Percentiles rank a stretch among this genome's conserved stretches.
phyloP scores from a whole-genome alignment of 2,329 filamentous ascomycete genomes.

The Fusarium cicatricum region DNA sequence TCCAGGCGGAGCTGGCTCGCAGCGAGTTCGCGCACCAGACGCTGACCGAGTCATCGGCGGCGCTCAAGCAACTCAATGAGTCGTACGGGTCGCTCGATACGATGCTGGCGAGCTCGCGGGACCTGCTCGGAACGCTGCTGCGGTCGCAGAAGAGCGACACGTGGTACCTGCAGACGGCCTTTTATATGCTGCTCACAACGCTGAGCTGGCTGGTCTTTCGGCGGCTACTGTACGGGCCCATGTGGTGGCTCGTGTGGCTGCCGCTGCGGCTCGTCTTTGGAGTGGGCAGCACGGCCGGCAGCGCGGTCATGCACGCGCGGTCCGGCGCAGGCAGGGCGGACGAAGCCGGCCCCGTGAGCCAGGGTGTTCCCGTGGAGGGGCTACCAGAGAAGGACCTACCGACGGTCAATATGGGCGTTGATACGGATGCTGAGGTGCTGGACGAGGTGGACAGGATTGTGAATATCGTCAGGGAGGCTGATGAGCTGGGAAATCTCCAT shows the following conservation, averaged over 20 bases:
- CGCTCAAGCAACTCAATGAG: constrained; percentile 81
- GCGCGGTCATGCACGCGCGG: constrained; percentile 55
- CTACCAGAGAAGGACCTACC: constrained; percentile 55
- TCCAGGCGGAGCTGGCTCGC: constrained; percentile 83
- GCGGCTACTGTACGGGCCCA: constrained; percentile 84
- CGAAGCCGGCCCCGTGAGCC: constrained; percentile 39
- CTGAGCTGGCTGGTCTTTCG: constrained; percentile 88
- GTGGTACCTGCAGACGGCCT: constrained; percentile 93
- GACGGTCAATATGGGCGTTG: constrained; percentile 56
- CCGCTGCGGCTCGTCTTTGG: constrained; percentile 76
- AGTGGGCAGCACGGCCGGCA: constrained; percentile 63
- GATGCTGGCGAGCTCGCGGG: constrained; percentile 76
- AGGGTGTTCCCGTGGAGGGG: constrained; percentile 45
- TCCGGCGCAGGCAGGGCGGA: constrained; percentile 37
- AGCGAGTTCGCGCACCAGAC: constrained; percentile 92
- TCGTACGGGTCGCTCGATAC: constrained; percentile 82
- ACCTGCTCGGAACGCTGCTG: constrained; percentile 80
- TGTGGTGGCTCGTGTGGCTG: constrained; percentile 89
- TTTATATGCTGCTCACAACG: constrained; percentile 82
- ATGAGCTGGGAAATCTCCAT: constrained; percentile 38
- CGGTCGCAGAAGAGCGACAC: constrained; percentile 94
- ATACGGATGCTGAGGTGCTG: constrained; percentile 50
- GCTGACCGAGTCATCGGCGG: constrained; percentile 82
- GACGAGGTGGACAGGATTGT: constrained; percentile 65
- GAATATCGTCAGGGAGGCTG: constrained; percentile 52